Evolutionary conservation across 2,329 filamentous ascomycete species (phyloP), one percentile per base, ranked within the genome.

Genomic region (Aspergillus sp.): DNA sequence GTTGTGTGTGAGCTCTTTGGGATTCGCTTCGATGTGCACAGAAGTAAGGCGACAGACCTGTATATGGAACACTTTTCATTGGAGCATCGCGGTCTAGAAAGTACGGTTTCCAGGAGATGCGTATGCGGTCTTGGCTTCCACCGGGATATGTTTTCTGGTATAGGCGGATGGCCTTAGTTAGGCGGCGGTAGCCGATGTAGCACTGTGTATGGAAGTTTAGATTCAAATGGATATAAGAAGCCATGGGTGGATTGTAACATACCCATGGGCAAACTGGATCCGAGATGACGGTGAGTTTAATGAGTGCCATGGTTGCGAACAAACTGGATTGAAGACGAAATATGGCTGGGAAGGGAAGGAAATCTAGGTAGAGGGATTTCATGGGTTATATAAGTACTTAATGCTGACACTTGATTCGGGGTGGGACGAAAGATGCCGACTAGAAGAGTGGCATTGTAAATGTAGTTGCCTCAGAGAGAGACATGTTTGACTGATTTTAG

Each of bases 101-200:
- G 65, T 74, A 80, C 0, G 77, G 76, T 5, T 63, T 63, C 70
- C 74, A 80, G n/a, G 52, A 69, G 32, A 80, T 70, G 9, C 59
- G 25, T 61, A 80, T 78, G 0, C 58, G 64, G 53, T 79, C 76
- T 5, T 69, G 57, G 12, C 67, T 70, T 4, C 73, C 78, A 7
- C 70, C 72, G 0, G 78, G 77, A 57, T 79, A 79, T 1, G 74
- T 77, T 55, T 76, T 78, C 21, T 74, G 69, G 65, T 77, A 79
- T 0, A 80, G 68, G 0, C 64, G 45, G 32, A 80, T 79, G 49
- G 77, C 75, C 55, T 60, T 66, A 32, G 79, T 72, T 1, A 81
- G 71, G 25, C 69, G 72, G 25, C 72, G 72, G 25, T 79, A 75
- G 58, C 73, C 76, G 28, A 81, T 76, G 63, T 77, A 79, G 67